phyloP scores from a whole-genome alignment of 176 grass and related monocot species.

The Triticum timopheevii region DNA sequence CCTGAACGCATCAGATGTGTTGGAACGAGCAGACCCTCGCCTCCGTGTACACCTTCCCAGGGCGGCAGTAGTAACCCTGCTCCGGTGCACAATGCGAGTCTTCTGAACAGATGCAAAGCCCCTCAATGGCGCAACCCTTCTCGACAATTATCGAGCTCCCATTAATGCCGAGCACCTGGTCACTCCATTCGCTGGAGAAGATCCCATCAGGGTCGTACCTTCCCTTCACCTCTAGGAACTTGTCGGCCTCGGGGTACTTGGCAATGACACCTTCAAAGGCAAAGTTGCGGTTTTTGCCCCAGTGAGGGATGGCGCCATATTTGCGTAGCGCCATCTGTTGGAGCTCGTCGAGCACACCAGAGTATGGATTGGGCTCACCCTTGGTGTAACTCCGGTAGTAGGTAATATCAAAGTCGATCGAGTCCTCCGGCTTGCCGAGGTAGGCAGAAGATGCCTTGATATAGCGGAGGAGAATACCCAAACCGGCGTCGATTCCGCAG shows the following conservation, averaged over 20 bases:
- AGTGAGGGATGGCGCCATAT: constrained; percentile 44
- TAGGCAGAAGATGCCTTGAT: not conserved
- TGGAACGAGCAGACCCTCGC: too few relatives aligned
- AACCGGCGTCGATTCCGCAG: constrained; percentile 25
- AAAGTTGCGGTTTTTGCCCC: constrained; percentile 15
- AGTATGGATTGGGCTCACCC: not conserved
- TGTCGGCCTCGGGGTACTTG: not conserved
- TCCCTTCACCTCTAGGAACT: constrained; percentile 9
- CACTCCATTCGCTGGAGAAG: constrained; percentile 40
- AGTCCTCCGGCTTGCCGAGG: not conserved
- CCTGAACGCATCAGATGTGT: too few relatives aligned
- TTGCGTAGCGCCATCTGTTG: constrained; percentile 50
- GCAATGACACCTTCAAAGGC: constrained; percentile 38
- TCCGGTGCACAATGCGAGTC: constrained; percentile 48
- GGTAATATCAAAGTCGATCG: not conserved
- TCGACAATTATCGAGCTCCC: constrained; percentile 2
- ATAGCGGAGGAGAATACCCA: not conserved
- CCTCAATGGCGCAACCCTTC: constrained; percentile 45
- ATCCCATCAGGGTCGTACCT: constrained; percentile 31
- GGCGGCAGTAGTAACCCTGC: not conserved
- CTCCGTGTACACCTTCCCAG: too few relatives aligned
- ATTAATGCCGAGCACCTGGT: constrained; percentile 50
- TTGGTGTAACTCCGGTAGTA: not conserved
- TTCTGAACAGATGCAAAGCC: constrained; percentile 44
- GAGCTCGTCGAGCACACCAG: constrained; percentile 27